Evolutionary conservation across 805 yeast genomes (phyloP), one percentile per base, ranked within the genome.

Genomic region (Wickerhamomyces tratensis): DNA sequence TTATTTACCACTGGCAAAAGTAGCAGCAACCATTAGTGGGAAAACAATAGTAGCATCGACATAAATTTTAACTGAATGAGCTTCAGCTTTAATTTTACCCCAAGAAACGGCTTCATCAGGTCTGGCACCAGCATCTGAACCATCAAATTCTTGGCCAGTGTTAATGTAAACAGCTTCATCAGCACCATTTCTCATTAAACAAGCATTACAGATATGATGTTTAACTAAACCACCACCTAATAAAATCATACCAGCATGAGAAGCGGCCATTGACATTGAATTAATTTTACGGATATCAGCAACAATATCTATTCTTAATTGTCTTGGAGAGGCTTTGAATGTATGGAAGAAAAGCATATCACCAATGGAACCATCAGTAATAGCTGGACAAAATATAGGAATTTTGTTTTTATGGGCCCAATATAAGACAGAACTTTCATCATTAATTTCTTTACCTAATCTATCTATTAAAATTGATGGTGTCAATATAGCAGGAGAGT

Each of bases 281-380:
- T 93, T 93, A 63, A 93, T 84, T 52, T 71, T 75, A 57, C 98
- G 79, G 56, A 93, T 93, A 63, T 93, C 99, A 41, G 86, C 84
- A 34, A 93, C 98, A 53, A 93, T 81, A 63, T 93, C 99, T 38
- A 93, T 69, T 63, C 95, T 77, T 46, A 94, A 67, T 57, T 88
- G 95, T 53, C 79, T 79, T 38, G 97, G 97, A 37, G 94, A 82
- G 2, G 96, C 76, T 64, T 87, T 88, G 75, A 88, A 93, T 14
- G 99, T 91, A 65, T 93, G 98, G 84, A 93, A 93, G 61, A 93
- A 93, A 46, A 93, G 75, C 99, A 93, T 93, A 61, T 93, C 99
- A 51, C 99, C 99, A 55, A 93, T 85, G 38, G 96, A 87, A 20
- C 99, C 99, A 66, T 93, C 99, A 6, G 99, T 93, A 45, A 93